Percentiles rank a stretch among this genome's conserved stretches.
These are phyloP conservation scores for Aspergillus affinis DNA, from an alignment of 495 filamentous ascomycete genomes.

Conservation along the genomic window DNA sequence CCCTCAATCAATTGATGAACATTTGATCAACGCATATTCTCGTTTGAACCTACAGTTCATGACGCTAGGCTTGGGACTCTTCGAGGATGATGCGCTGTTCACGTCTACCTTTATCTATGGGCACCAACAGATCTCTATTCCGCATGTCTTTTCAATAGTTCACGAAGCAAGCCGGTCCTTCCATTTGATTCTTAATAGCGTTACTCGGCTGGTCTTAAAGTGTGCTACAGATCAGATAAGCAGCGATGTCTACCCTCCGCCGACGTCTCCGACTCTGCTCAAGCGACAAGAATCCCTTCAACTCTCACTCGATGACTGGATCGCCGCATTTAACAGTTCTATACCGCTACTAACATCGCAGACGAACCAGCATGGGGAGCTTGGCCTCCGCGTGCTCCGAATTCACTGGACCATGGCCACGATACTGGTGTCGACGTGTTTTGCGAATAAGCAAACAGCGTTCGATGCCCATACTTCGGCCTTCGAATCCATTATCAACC, in stretches of 20 bases:
- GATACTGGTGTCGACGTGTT: constrained; percentile 45
- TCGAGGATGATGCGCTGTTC: not conserved
- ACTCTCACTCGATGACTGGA: not conserved
- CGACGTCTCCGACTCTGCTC: not conserved
- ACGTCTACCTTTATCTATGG: not conserved
- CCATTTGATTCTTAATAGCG: not conserved
- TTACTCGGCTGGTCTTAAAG: not conserved
- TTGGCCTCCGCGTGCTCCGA: constrained; percentile 28
- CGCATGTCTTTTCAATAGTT: not conserved
- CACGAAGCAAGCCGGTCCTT: not conserved
- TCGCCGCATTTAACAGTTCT: not conserved
- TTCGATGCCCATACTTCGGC: constrained; percentile 40
- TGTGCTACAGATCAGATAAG: not conserved
- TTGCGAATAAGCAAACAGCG: constrained; percentile 34
- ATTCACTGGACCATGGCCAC: constrained; percentile 46
- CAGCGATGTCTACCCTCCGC: not conserved
- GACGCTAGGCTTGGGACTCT: not conserved
- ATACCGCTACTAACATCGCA: not conserved
- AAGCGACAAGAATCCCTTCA: not conserved
- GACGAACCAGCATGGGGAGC: not conserved
- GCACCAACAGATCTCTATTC: not conserved
- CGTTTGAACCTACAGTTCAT: not conserved
- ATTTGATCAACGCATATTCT: not conserved
- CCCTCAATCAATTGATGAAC: not conserved
- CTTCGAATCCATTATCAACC: not conserved